Base-by-base conservation (phyloP, 345 rosid species). In the Anastatica hierochuntica region DNA sequence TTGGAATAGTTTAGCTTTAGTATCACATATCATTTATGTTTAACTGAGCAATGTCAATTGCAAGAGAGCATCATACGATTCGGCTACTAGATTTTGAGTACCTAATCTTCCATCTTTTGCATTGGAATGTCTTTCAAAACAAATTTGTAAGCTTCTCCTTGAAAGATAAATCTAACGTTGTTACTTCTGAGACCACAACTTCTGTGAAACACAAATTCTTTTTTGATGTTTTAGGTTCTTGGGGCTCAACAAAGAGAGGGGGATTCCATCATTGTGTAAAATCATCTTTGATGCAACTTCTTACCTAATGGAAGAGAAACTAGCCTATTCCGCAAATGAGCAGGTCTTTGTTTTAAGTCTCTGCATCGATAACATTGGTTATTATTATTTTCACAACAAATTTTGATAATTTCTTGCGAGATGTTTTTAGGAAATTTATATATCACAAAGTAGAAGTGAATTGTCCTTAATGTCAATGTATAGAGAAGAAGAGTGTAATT, bases 101-200 rank as follows among this genome's bases (percentile, higher is more conserved):
- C 69, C 98, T 12, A 73, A 84, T 58, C 85, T 90, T 65, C 98
- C 96, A 17, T 89, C 98, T 62, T 90, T 90, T 71, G 95, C 96
- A 50, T 65, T 90, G 58, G 98, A 90, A 65, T 90, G 89, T 68
- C 67, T 90, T 50, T 87, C 98, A 2, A 82, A 76, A 82, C 92
- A 33, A 68, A 87, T 6, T 30, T 76, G 96, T 90, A 60, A 69
- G 82, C 64, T 26, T 35, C 56, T 46, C 37, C 11, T 39, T n/a
- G 13, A 39, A 27, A n/a, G n/a, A n/a, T n/a, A n/a, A n/a, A n/a
- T n/a, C n/a, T n/a, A n/a, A n/a, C n/a, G n/a, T n/a, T n/a, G n/a
- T n/a, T n/a, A n/a, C n/a, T n/a, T n/a, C n/a, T n/a, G n/a, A n/a
- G n/a, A n/a, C n/a, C n/a, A n/a, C n/a, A n/a, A n/a, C n/a, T n/a